Evolutionary conservation across 2,329 filamentous ascomycete genomes (phyloP).

Genomic region (Zasmidium angulare): DNA sequence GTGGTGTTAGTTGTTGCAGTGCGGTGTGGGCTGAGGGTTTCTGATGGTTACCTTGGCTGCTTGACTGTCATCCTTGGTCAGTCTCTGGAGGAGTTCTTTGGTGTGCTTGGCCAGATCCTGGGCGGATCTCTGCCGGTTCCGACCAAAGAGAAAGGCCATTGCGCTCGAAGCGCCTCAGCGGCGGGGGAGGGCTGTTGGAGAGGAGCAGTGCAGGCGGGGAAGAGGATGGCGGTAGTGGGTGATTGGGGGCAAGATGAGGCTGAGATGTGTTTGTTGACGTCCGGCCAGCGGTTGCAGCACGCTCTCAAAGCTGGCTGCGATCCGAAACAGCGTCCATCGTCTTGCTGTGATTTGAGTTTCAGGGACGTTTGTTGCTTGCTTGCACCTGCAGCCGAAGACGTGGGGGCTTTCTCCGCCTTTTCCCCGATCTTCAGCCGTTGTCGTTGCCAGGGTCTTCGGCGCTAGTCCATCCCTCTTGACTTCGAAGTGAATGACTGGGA

Average conservation of each 20-base stretch:
- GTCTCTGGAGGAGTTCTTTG: conserved; percentile 62
- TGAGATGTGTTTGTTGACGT: neutral
- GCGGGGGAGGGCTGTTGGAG: neutral
- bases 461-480: neutral
- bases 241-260: neutral
- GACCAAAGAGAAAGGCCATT: conserved; percentile 71
- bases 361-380: neutral
- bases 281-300: neutral
- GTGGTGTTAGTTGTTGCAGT: neutral
- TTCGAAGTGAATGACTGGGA: neutral
- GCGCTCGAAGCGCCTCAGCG: conserved; percentile 18
- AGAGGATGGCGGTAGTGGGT: neutral
- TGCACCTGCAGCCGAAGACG: neutral
- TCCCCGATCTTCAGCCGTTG: neutral
- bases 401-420: neutral
- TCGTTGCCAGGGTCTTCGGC: neutral
- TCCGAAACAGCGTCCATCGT: neutral
- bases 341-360: neutral
- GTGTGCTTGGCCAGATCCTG: conserved; percentile 62
- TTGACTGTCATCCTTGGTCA: conserved; percentile 53
- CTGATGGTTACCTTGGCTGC: conserved; percentile 39
- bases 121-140: conserved; percentile 61
- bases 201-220: neutral
- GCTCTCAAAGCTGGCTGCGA: conserved; percentile 1
- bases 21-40: no score